Evolutionary conservation across 352 stramenopile species (phyloP).

Genomic region (Phytophthora hibernalis): DNA sequence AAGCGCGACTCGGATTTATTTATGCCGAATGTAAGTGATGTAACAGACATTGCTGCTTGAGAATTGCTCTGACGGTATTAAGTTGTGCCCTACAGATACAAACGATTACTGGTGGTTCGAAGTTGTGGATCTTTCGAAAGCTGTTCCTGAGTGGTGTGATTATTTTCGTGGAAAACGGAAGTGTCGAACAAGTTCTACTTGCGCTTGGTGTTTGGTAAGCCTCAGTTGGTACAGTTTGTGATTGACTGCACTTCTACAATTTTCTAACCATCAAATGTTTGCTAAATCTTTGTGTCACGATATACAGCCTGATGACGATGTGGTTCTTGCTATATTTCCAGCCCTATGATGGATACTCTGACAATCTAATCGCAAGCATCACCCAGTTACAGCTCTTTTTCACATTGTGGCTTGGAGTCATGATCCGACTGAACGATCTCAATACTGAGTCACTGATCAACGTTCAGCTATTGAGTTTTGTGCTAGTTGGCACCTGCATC

Average conservation of each 20-base stretch:
- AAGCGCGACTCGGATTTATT: slow-evolving; percentile 77
- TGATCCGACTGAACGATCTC: slow-evolving; percentile 74
- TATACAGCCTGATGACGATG: slow-evolving; percentile 63
- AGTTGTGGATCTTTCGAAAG: slow-evolving; percentile 81
- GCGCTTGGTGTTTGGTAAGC: slow-evolving; percentile 69
- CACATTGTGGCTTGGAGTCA: slow-evolving; percentile 81
- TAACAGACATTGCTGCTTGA: not conserved
- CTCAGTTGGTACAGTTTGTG: not conserved
- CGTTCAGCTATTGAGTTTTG: slow-evolving; percentile 58
- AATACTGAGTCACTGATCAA: slow-evolving; percentile 75
- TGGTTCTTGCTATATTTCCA: slow-evolving; percentile 84
- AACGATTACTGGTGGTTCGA: slow-evolving; percentile 85
- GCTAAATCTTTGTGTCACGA: not conserved
- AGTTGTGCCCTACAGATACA: slow-evolving; percentile 45
- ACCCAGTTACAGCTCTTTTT: slow-evolving; percentile 83
- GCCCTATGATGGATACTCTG: slow-evolving; percentile 71
- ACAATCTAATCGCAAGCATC: slow-evolving; percentile 79
- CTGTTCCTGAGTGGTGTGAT: slow-evolving; percentile 79
- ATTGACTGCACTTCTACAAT: too few relatives aligned
- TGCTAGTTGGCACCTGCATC: slow-evolving; percentile 72
- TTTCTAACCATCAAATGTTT: not conserved
- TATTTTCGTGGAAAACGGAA: slow-evolving; percentile 76
- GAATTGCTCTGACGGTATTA: not conserved
- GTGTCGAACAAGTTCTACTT: slow-evolving; percentile 72
- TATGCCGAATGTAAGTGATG: slow-evolving; percentile 71